These are phyloP conservation scores for Phanerochaete carnosa DNA, from an alignment of 768 basidiomycete genomes.

Conservation along the genomic window DNA sequence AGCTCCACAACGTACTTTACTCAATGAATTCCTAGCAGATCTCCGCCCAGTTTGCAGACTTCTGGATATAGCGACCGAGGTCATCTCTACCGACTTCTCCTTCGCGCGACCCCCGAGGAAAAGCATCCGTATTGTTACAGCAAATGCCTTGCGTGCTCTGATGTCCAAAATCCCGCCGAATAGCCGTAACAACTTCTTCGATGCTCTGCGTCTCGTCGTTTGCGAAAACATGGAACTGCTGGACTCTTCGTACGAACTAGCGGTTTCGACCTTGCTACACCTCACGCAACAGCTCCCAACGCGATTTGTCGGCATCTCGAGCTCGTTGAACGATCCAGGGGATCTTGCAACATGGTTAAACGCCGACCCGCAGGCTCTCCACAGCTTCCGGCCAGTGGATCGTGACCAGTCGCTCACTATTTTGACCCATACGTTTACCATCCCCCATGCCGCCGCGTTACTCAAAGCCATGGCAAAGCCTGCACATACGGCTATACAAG, in stretches of 20 bases:
- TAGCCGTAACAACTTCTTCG: constrained; percentile 23
- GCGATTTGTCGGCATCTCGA: constrained; percentile 74
- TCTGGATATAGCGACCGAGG: constrained; percentile 39
- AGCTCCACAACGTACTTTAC: constrained; percentile 54
- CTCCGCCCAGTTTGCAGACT: constrained; percentile 39
- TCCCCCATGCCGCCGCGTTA: constrained; percentile 81
- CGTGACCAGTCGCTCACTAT: constrained; percentile 76
- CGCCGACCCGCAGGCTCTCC: constrained; percentile 57
- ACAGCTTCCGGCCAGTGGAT: constrained; percentile 78
- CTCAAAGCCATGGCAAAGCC: constrained; percentile 94
- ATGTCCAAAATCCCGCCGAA: constrained; percentile 31
- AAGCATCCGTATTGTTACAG: constrained; percentile 55
- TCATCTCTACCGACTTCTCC: constrained; percentile 24
- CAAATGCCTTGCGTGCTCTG: constrained; percentile 45
- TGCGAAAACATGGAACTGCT: constrained; percentile 87
- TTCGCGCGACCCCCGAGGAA: constrained; percentile 38
- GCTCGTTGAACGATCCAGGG: constrained; percentile 75
- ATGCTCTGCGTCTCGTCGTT: constrained; percentile 61
- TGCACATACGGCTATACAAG: constrained; percentile 70
- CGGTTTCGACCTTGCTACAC: constrained; percentile 67
- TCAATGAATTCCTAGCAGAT: constrained; percentile 52
- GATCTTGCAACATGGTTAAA: constrained; percentile 85
- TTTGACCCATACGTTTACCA: constrained; percentile 74
- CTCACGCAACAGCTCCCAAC: constrained; percentile 58
- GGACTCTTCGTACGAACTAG: constrained; percentile 78